Conservation (phyloP, 2,329 filamentous ascomycete genomes). For the Verticillium albo-atrum region DNA sequence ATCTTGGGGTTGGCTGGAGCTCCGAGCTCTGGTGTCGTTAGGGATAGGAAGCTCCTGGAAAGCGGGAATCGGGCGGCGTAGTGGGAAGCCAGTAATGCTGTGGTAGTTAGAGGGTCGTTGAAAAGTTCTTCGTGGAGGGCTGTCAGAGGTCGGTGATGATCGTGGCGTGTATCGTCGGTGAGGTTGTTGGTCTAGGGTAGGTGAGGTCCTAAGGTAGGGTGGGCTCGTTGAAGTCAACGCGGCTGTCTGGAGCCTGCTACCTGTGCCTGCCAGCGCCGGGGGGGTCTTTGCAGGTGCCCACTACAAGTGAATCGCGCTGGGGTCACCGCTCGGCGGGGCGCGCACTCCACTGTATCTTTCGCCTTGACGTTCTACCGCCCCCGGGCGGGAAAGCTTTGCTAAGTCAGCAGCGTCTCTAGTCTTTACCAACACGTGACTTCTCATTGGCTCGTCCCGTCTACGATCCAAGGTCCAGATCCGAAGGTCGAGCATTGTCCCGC, state of each 20-base stretch:
- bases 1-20: conserved; percentile 42
- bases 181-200: not conserved
- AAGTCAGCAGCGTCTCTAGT: not conserved
- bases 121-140: no score
- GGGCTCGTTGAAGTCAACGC: conserved; percentile 14
- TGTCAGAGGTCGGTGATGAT: not conserved
- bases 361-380: not conserved
- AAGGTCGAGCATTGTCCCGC: conserved; percentile 12
- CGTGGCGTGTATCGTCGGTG: not conserved
- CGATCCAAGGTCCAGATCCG: not conserved
- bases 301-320: no score
- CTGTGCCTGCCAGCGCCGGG: not conserved
- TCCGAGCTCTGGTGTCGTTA: conserved; percentile 4
- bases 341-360: not conserved
- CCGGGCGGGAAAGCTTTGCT: not conserved
- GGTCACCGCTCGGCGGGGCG: no score
- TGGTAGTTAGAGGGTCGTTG: not conserved
- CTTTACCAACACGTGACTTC: conserved; percentile 4
- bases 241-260: conserved; percentile 34
- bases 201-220: not conserved
- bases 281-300: no score
- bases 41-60: not conserved
- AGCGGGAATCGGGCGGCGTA: not conserved
- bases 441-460: not conserved
- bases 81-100: not conserved